Evolutionary conservation across 2,329 filamentous ascomycete species (phyloP).

Genomic region (Ceratocystiopsis brevicomis): DNA sequence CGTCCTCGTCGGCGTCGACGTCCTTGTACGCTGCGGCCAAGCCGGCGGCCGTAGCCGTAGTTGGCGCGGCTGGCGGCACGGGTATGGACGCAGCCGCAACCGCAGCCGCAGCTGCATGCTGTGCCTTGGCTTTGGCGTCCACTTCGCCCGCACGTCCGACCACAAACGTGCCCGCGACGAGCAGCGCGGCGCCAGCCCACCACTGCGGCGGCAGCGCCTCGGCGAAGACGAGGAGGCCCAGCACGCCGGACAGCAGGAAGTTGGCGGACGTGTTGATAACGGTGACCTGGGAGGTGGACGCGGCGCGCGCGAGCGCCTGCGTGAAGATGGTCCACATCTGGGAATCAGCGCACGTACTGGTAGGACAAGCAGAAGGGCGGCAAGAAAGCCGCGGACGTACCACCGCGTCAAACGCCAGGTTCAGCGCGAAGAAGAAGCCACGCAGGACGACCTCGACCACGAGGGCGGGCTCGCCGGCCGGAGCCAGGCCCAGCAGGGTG

Average conservation of each 20-base stretch:
- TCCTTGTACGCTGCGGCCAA: no score
- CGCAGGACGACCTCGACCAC: constrained; percentile 30
- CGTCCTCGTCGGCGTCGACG: no score
- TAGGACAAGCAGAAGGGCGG: not conserved
- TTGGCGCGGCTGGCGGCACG: no score
- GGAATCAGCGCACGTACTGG: not conserved
- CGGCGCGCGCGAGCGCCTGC: constrained; percentile 51
- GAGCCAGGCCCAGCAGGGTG: constrained; percentile 22
- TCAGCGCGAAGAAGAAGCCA: constrained; percentile 51
- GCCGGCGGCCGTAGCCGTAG: no score
- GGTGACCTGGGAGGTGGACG: constrained; percentile 60
- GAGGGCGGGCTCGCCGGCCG: constrained; percentile 14
- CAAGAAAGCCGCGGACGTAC: constrained; percentile 16
- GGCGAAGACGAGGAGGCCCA: constrained; percentile 51
- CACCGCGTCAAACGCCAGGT: constrained; percentile 54
- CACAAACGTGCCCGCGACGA: constrained; percentile 61
- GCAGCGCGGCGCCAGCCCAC: constrained; percentile 54
- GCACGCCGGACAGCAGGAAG: constrained; percentile 58
- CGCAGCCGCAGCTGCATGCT: constrained; percentile 13
- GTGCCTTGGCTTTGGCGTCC: no score
- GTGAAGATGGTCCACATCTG: constrained; percentile 75
- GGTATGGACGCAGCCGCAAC: not conserved
- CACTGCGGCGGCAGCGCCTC: constrained; percentile 54
- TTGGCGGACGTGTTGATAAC: constrained; percentile 71
- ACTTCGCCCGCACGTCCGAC: constrained; percentile 50